These are phyloP conservation scores for Athelia sp. DNA, from an alignment of 1,284 basidiomycete genomes.

Conservation along the genomic window DNA sequence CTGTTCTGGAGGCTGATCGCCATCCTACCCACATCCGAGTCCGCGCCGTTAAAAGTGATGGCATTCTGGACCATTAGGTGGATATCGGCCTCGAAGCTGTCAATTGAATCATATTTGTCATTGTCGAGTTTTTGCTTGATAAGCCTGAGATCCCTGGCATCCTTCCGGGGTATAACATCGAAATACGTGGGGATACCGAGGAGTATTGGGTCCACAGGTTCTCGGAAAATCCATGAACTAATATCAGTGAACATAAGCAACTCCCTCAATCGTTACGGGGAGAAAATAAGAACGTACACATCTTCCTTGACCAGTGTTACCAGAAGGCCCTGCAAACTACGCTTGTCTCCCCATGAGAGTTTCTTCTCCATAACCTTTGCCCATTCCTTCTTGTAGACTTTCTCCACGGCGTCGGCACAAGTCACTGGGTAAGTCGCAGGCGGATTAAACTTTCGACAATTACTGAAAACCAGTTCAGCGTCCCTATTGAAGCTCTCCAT, in stretches of 20 bases:
- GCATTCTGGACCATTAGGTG: conserved; percentile 85
- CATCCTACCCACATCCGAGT: conserved; percentile 69
- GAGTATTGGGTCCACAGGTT: conserved; percentile 78
- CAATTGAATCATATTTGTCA: conserved; percentile 77
- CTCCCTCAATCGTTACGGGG: conserved; percentile 1
- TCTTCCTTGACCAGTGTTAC: conserved; percentile 69
- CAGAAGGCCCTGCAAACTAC: conserved; percentile 71
- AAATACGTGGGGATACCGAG: conserved; percentile 82
- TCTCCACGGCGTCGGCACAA: conserved; percentile 74
- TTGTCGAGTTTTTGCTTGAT: conserved; percentile 81
- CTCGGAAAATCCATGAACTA: conserved; percentile 76
- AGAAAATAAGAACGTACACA: conserved; percentile 43
- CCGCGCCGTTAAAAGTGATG: conserved; percentile 77
- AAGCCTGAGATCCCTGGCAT: conserved; percentile 83
- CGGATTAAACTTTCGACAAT: conserved; percentile 89
- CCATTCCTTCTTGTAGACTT: conserved; percentile 85
- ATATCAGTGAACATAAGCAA: conserved; percentile 6
- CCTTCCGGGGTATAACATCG: conserved; percentile 75
- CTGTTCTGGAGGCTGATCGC: conserved; percentile 45
- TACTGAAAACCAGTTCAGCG: conserved; percentile 80
- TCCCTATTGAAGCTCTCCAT: conserved; percentile 85
- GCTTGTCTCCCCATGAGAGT: conserved; percentile 78
- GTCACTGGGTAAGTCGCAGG: conserved; percentile 70
- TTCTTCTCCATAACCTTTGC: conserved; percentile 69
- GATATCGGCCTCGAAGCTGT: conserved; percentile 78